Base-by-base conservation (phyloP, 805 yeast species). In the Debaryomyces hansenii region DNA sequence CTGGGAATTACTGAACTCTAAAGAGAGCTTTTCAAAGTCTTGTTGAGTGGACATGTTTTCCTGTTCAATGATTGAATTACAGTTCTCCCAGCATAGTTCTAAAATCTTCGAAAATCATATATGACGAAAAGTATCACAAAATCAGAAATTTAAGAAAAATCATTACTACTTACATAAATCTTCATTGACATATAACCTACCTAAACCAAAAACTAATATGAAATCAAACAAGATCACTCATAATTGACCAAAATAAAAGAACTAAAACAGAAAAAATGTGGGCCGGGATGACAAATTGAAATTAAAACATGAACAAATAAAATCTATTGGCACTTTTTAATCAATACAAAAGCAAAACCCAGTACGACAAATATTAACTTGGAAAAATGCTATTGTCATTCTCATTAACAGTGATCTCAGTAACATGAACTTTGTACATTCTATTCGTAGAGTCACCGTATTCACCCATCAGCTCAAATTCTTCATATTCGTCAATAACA, bases 1-100 rank as follows among this genome's bases (percentile, higher is more conserved):
- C 55, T 82, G 86, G 9, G 72, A 64, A 35, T 67, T 58, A 54
- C 65, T 75, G 74, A 69, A 77, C 49, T 67, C 74, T 41, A 75
- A 55, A 38, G 80, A 76, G 43, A 69, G 64, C 54, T 64, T 54
- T 52, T 77, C 80, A 48, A 77, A 69, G 40, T 72, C 67, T 41
- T 59, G 63, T 41, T 63, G 66, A 21, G 47, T 24, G 52, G 65
- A 36, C 69, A 65, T 63, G 18, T 38, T 40, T 20, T 21, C 16
- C 16, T 40, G 28, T 16, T 6, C 14, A 14, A 16, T 11, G 20
- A 10, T n/a, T 16, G 7, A 6, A 5, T 24, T 3, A 9, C 10
- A 3, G 10, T 24, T 9, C 27, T 24, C 10, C 27, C 27, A 7
- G 10, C 7, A 7, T 24, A 24, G 10, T 24, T 24, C 10, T 5